phyloP scores from a whole-genome alignment of 1,284 basidiomycete genomes.

The Sphaerobolus stellatus region DNA sequence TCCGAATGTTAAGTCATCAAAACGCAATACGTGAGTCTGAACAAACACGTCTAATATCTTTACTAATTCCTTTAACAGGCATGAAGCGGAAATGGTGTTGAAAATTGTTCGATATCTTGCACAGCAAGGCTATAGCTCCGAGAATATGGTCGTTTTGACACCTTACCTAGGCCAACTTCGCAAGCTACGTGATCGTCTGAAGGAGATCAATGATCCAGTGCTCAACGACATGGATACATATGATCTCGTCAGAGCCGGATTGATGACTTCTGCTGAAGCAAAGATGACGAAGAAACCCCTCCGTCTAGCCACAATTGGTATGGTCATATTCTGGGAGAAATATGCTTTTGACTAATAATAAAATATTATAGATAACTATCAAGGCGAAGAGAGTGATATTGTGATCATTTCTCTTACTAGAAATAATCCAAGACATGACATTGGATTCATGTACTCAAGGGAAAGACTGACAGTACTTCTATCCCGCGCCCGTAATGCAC shows the following conservation, averaged over 20 bases:
- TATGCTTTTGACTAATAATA: conserved; percentile 5
- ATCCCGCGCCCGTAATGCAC: conserved; percentile 58
- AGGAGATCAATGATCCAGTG: conserved; percentile 53
- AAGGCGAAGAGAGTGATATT: conserved; percentile 68
- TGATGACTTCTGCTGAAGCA: conserved; percentile 40
- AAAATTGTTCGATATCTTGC: conserved; percentile 63
- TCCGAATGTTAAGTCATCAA: conserved; percentile 49
- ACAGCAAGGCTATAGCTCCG: conserved; percentile 64
- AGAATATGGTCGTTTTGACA: conserved; percentile 59
- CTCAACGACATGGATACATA: conserved; percentile 60
- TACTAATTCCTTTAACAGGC: not conserved
- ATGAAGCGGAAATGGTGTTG: conserved; percentile 59
- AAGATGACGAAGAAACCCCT: conserved; percentile 42
- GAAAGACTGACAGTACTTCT: conserved; percentile 68
- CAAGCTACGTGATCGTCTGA: conserved; percentile 44
- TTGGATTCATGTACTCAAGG: conserved; percentile 66
- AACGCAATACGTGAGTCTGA: conserved; percentile 47
- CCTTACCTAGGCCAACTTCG: conserved; percentile 68
- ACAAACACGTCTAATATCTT: not conserved
- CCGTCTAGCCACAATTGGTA: conserved; percentile 63
- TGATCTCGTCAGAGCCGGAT: conserved; percentile 56
- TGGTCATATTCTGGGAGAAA: conserved; percentile 11
- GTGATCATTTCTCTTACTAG: conserved; percentile 60
- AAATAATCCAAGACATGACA: conserved; percentile 52
- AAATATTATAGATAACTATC: conserved; percentile 55